Base-by-base conservation (phyloP, 208 protist species). In the Endotrypanum monterogeii region DNA sequence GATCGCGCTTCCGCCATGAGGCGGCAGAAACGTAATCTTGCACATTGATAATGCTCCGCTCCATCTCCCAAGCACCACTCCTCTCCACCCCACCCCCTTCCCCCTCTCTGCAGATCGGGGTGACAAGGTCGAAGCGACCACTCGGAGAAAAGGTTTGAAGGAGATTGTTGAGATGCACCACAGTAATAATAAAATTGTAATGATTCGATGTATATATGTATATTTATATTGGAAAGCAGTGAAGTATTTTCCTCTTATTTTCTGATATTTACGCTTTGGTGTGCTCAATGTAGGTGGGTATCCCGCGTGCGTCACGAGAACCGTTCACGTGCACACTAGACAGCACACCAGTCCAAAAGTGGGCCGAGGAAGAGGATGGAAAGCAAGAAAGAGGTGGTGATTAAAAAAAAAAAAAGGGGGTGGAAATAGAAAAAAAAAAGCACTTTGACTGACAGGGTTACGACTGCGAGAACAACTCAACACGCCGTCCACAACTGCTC, bases 1-100 rank as follows among this genome's bases (percentile, higher is more conserved):
- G 92, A 32, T 89, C 88, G 14, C 89, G 83, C 60, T 78, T 81
- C 23, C 92, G 79, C 90, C 92, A 97, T 35, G 78, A 83, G 1
- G 89, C 76, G 1, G 89, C 79, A 5, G 92, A 83, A 30, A 86
- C 84, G 80, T 90, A 94, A 39, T 88, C 79, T 23, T 87, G 83
- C 46, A 90, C 62, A 71, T 85, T 78, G 55, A 96, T 57, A 52
- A 96, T 87, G 67, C 89, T 94, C 28, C 82, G 76, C 32, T 89
- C 74, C 89, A 93, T 94, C 69, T 39, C 23, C n/a, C n/a, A n/a
- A n/a, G n/a, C n/a, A n/a, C n/a, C n/a, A n/a, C n/a, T n/a, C n/a
- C n/a, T n/a, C n/a, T n/a, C n/a, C n/a, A n/a, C n/a, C n/a, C n/a
- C n/a, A n/a, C n/a, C n/a, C n/a, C 28, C 39, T 14, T 39, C 12